Conservation (phyloP, 768 basidiomycete species). For the Rossbeevera mucosa region DNA sequence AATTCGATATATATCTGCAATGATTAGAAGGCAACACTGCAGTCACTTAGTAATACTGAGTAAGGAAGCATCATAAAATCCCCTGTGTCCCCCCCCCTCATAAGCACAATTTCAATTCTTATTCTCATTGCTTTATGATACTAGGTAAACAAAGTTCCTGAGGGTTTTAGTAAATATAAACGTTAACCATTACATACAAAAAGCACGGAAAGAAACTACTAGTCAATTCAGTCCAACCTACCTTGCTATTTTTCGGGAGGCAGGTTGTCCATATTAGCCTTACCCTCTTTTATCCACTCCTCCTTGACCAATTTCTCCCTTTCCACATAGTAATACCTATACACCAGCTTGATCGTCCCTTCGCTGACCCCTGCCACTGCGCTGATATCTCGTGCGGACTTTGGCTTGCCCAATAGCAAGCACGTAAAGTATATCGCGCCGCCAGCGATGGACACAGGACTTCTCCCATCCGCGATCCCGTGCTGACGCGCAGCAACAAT, state of each 20-base stretch:
- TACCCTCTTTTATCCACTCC: conserved; percentile 81
- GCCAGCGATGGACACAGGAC: conserved; percentile 95
- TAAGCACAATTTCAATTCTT: too few species aligned
- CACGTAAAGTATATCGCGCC: conserved; percentile 94
- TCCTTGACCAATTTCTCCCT: conserved; percentile 78
- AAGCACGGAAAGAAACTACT: too few species aligned
- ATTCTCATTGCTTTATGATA: too few species aligned
- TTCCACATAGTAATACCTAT: conserved; percentile 69
- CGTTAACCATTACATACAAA: conserved; percentile 22
- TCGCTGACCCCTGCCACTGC: conserved; percentile 94
- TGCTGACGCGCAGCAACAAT: conserved; percentile 74
- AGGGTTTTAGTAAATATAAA: too few species aligned
- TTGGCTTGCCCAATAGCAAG: conserved; percentile 67
- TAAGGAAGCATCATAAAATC: too few species aligned
- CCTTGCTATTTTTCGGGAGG: conserved; percentile 21
- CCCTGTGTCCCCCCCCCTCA: too few species aligned
- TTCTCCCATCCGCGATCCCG: conserved; percentile 89
- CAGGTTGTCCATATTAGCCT: conserved; percentile 43
- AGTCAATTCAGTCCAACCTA: too few species aligned
- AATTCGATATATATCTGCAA: too few species aligned
- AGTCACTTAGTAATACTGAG: too few species aligned
- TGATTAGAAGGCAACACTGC: too few species aligned
- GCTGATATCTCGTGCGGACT: conserved; percentile 82
- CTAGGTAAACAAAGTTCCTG: too few species aligned
- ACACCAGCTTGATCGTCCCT: conserved; percentile 89